Evolutionary conservation across 2,329 filamentous ascomycete genomes (phyloP).

Genomic region (Phyllachora maydis): DNA sequence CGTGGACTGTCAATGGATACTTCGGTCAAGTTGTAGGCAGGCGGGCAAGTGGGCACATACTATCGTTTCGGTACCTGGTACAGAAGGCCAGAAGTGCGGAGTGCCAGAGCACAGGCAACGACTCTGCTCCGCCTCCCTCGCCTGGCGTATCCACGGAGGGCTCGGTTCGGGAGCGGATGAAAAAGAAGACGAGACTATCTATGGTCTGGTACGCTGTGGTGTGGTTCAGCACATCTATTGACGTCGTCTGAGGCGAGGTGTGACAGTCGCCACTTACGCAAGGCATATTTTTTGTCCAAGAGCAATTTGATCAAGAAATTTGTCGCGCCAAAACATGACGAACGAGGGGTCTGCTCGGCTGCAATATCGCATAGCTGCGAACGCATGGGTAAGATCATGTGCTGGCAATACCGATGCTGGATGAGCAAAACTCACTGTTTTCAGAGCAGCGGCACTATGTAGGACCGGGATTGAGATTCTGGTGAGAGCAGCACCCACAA

Average conservation of each 20-base stretch:
- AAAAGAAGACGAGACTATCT: conserved; percentile 90
- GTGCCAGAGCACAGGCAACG: conserved; percentile 88
- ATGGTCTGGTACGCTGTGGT: conserved; percentile 46
- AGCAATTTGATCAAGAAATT: conserved; percentile 91
- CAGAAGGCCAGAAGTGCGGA: too few relatives aligned
- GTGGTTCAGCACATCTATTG: conserved; percentile 46
- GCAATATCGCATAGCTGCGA: conserved; percentile 89
- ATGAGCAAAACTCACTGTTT: too few relatives aligned
- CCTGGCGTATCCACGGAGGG: conserved; percentile 31
- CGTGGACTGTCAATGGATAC: conserved; percentile 78
- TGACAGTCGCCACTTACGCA: conserved; percentile 47
- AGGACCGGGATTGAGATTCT: conserved; percentile 76
- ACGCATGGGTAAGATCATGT: too few relatives aligned
- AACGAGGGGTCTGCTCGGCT: conserved; percentile 71
- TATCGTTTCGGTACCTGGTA: too few relatives aligned
- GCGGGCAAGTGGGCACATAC: too few relatives aligned
- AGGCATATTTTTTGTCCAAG: conserved; percentile 89
- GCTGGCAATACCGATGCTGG: too few relatives aligned
- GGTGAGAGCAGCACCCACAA: conserved; percentile 69
- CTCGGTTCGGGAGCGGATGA: conserved; percentile 67
- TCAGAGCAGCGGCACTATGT: conserved; percentile 79
- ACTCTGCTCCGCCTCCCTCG: conserved; percentile 23
- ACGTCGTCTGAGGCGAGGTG: background rate
- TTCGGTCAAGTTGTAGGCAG: too few relatives aligned
- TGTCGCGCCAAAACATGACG: conserved; percentile 74